Conservation (phyloP, 768 basidiomycete genomes). For the Mycena vitilis region DNA sequence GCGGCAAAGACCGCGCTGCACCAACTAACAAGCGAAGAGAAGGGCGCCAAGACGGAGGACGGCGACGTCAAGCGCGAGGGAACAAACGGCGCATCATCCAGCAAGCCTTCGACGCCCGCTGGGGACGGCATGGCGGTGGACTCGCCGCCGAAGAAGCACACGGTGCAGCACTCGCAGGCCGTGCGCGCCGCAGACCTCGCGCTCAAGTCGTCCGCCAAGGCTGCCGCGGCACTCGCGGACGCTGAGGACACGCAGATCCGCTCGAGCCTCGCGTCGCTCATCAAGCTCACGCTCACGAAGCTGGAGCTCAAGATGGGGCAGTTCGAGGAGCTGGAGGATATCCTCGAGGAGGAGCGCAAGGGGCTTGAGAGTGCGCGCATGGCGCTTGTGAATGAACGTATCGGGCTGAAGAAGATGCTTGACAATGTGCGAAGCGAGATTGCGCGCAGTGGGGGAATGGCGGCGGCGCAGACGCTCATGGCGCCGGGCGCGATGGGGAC, state of each 20-base stretch:
- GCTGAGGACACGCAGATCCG: conserved; percentile 88
- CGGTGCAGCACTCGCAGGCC: conserved; percentile 78
- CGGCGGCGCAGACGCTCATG: conserved; percentile 45
- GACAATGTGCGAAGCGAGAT: conserved; percentile 77
- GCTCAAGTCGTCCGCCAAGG: conserved; percentile 88
- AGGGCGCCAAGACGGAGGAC: conserved; percentile 51
- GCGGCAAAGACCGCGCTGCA: conserved; percentile 93
- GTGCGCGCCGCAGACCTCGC: conserved; percentile 88
- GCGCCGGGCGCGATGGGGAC: conserved; percentile 60
- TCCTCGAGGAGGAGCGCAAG: conserved; percentile 91
- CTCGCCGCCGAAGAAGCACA: conserved; percentile 49
- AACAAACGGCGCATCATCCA: conserved; percentile 36
- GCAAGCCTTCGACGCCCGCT: conserved; percentile 42
- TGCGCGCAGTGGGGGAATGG: conserved; percentile 59
- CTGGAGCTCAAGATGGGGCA: conserved; percentile 95
- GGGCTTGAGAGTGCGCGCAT: conserved; percentile 85
- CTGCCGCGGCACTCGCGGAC: conserved; percentile 82
- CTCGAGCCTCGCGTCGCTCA: conserved; percentile 80
- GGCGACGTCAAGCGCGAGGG: conserved; percentile 50
- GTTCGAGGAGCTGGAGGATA: conserved; percentile 93
- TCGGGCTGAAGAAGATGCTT: conserved; percentile 76
- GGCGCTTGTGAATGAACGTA: conserved; percentile 82
- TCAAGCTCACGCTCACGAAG: conserved; percentile 87
- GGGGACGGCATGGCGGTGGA: conserved; percentile 64
- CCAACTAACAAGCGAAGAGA: conserved; percentile 75